Base-by-base conservation (phyloP, 2,329 filamentous ascomycete species). In the Drechmeria coniospora region DNA sequence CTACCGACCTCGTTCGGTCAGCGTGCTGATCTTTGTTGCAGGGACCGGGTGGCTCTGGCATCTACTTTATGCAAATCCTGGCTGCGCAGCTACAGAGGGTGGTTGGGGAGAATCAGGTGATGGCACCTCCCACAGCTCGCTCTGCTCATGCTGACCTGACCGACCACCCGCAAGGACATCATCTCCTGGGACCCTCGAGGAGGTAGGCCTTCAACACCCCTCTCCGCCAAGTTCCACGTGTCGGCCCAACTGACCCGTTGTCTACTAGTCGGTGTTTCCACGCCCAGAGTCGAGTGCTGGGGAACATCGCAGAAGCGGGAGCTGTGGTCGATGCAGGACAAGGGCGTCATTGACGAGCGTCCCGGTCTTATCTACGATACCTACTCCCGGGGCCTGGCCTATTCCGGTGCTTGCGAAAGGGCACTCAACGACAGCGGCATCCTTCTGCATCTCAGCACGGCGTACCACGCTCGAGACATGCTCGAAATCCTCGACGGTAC, bases 261-360 rank as follows among this genome's bases (percentile, higher is more conserved):
- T n/a, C n/a, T n/a, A n/a, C n/a, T n/a, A 46, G 53, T 69, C 15
- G 63, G 63, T 4, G 51, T 57, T 6, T 64, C 65, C 3, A 52
- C 59, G 2, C 64, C 65, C 4, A 46, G 61, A 13, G 46, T 65
- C 10, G 61, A 67, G 27, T 70, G 65, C 39, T 70, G 63, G 59
- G 47, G 47, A 5, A 53, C 49, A 0, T 39, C 45, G 1, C 54
- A 59, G 39, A 54, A 57, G 34, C 41, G 54, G 8, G 47, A 49
- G 16, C 37, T 59, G 3, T 68, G 57, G 62, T 46, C 44, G 15
- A 44, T 58, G 11, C 53, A 57, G 39, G 60, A 54, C 15, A 46
- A 57, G 0, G 59, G 54, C 1, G 46, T 62, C 4, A 45, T 62
- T 1, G 61, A 67, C 31, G 54, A 63, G 4, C 59, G 59, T 15